Conservation (phyloP, 1,284 basidiomycete species). For the Cryptococcus sp. region DNA sequence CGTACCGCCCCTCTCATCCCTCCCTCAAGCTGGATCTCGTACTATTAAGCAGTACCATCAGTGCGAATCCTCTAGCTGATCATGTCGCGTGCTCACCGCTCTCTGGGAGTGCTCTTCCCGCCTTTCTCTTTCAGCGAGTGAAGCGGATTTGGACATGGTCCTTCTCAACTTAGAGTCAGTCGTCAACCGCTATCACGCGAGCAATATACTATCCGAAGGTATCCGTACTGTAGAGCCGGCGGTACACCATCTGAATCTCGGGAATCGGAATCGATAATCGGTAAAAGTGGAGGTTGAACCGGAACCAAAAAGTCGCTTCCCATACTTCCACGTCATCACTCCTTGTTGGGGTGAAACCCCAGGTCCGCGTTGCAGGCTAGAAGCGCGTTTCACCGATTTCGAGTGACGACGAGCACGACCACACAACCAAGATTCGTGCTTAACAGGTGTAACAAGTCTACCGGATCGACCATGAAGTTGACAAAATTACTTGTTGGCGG, state of each 20-base stretch:
- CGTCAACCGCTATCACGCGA: too few species aligned
- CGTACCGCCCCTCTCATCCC: constrained; percentile 62
- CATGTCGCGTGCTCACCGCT: constrained; percentile 20
- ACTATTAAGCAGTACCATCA: constrained; percentile 14
- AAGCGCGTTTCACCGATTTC: too few species aligned
- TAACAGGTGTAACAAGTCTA: background rate
- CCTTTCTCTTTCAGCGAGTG: constrained; percentile 32
- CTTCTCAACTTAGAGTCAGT: background rate
- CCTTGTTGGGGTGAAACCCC: background rate
- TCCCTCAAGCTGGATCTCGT: constrained; percentile 45
- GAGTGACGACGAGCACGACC: background rate
- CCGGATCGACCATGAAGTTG: constrained; percentile 24
- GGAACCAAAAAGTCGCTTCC: background rate
- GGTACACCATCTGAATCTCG: background rate
- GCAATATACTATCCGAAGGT: background rate
- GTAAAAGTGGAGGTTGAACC: background rate
- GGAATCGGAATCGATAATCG: background rate
- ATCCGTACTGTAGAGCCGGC: background rate
- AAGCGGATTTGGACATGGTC: constrained; percentile 12
- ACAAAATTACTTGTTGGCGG: constrained; percentile 19
- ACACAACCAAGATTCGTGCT: background rate
- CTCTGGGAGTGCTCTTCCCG: constrained; percentile 42
- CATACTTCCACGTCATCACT: constrained; percentile 8
- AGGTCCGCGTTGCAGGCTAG: too few species aligned
- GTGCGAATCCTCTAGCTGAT: too few species aligned